These are phyloP conservation scores for Quercus aquifolioides DNA, from an alignment of 306 rosid genomes.

Conservation along the genomic window DNA sequence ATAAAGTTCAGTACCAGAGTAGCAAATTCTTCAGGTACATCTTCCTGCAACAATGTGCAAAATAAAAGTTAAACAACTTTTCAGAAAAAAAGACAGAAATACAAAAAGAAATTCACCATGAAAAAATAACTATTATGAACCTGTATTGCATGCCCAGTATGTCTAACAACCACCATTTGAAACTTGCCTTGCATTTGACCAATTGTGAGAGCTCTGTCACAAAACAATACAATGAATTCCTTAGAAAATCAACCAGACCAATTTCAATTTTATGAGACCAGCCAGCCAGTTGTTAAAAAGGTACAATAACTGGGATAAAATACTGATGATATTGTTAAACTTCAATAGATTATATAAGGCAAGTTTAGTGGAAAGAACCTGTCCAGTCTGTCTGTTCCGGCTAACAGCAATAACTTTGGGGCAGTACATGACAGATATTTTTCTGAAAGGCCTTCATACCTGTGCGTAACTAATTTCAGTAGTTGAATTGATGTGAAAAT, in stretches of 20 bases:
- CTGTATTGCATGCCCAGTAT: conserved; percentile 98
- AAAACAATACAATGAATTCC: conserved; percentile 19
- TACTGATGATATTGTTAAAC: neutral
- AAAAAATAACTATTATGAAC: conserved; percentile 27
- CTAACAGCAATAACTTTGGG: conserved; percentile 88
- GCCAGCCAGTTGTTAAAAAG: neutral
- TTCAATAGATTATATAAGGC: conserved; percentile 4
- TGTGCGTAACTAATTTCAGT: conserved; percentile 18
- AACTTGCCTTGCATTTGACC: conserved; percentile 99
- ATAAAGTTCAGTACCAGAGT: conserved; percentile 62
- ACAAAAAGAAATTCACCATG: neutral
- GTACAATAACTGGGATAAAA: conserved; percentile 4
- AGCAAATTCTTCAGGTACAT: conserved; percentile 89
- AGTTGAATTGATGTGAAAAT: neutral
- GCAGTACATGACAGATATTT: conserved; percentile 71
- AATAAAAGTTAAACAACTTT: neutral
- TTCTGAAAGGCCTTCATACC: conserved; percentile 99
- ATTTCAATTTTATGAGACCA: conserved; percentile 4
- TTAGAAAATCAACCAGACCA: conserved; percentile 22
- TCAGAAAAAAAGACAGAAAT: conserved; percentile 3
- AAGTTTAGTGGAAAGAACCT: conserved; percentile 41
- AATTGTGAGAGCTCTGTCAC: conserved; percentile 79
- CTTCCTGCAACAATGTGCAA: conserved; percentile 60
- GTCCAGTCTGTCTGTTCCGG: conserved; percentile 97
- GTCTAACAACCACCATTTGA: conserved; percentile 86